A percentile compares a stretch with the other conserved stretches of the same genome.
These are phyloP conservation scores for Fagopyrum homotropicum DNA, from an alignment of 148 eudicot genomes.

Conservation along the genomic window DNA sequence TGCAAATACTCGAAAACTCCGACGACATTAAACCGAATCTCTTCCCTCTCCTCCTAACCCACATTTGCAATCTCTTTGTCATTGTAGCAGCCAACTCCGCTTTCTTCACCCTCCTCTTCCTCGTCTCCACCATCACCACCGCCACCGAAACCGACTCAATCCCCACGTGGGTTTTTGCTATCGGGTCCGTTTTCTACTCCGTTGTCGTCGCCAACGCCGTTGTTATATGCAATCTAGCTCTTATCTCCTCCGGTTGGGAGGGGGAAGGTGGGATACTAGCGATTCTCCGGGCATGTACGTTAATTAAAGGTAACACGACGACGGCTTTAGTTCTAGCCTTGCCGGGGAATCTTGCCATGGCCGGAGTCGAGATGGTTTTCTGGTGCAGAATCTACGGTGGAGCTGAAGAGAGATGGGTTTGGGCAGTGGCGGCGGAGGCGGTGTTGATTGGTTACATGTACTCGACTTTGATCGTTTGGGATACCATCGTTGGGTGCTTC, in stretches of 20 bases:
- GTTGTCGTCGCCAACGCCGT: conserved; percentile 53
- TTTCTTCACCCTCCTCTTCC: conserved; percentile 37
- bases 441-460: conserved; percentile 59
- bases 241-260: conserved; percentile 35
- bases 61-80: conserved; percentile 26
- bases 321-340: conserved; percentile 56
- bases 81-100: conserved; percentile 49
- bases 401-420: not conserved
- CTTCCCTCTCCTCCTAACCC: conserved; percentile 32
- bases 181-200: conserved; percentile 49
- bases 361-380: conserved; percentile 63
- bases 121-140: conserved; percentile 34
- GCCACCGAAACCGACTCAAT: conserved; percentile 24
- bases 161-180: conserved; percentile 24
- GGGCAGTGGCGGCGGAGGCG: conserved; percentile 42
- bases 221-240: conserved; percentile 45
- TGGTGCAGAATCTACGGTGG: conserved; percentile 33
- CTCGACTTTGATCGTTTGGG: conserved; percentile 45
- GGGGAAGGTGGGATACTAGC: conserved; percentile 44
- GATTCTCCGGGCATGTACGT: conserved; percentile 43
- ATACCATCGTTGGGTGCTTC: conserved; percentile 41
- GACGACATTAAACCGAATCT: not conserved
- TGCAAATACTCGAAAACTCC: conserved; percentile 11
- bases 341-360: conserved; percentile 49
- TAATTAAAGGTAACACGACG: conserved; percentile 44